Percentiles rank a stretch among this genome's conserved stretches.
Evolutionary conservation across 768 basidiomycete genomes (phyloP).

Genomic region (Amanita fuliginea): DNA sequence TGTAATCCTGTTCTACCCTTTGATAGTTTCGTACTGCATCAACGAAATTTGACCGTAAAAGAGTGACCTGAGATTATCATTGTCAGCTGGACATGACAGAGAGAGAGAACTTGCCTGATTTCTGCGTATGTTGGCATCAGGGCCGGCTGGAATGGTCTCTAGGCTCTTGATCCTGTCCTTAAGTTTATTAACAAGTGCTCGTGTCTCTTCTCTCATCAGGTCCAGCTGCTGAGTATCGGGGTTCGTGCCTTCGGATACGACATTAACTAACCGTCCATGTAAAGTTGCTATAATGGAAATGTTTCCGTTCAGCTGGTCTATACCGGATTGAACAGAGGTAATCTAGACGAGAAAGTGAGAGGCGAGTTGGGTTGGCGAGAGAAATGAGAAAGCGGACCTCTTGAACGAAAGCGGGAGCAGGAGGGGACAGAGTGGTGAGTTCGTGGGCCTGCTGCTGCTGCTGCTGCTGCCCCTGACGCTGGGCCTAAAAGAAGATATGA

Average conservation of each 20-base stretch:
- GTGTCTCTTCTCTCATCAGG: slow-evolving; percentile 48
- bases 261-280: slow-evolving; percentile 26
- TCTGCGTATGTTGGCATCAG: slow-evolving; percentile 26
- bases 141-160: slow-evolving; percentile 21
- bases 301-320: slow-evolving; percentile 26
- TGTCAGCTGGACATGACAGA: neutral
- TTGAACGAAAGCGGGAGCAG: slow-evolving; percentile 20
- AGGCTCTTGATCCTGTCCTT: slow-evolving; percentile 51
- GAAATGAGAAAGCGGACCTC: slow-evolving; percentile 17
- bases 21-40: slow-evolving; percentile 75
- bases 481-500: slow-evolving; percentile 19
- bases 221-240: slow-evolving; percentile 33
- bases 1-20: slow-evolving; percentile 60
- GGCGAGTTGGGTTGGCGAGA: neutral
- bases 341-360: slow-evolving; percentile 17
- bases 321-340: slow-evolving; percentile 27
- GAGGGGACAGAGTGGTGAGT: slow-evolving; percentile 16
- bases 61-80: slow-evolving; percentile 31
- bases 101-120: slow-evolving; percentile 19
- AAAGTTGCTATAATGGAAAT: slow-evolving; percentile 25
- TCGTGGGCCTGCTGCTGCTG: slow-evolving; percentile 17
- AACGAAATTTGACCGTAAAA: slow-evolving; percentile 58
- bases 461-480: slow-evolving; percentile 13
- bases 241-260: slow-evolving; percentile 19
- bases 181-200: slow-evolving; percentile 42